Evolutionary conservation across 352 stramenopile genomes (phyloP), one percentile per base, ranked within the genome.

Genomic region (Globisporangium spiculum): DNA sequence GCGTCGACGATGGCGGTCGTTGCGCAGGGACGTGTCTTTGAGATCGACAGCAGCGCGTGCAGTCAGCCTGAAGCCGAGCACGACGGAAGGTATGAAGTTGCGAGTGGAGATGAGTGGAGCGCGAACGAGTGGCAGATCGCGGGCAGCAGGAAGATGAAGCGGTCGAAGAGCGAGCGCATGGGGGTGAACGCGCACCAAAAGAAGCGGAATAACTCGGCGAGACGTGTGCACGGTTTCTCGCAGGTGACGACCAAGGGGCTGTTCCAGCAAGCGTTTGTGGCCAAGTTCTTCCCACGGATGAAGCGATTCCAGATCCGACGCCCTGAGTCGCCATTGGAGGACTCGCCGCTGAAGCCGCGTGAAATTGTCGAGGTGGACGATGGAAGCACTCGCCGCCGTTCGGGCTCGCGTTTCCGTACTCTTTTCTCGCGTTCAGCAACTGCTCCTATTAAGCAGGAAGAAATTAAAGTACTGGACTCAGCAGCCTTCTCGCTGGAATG

Each of bases 401-500:
- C 54, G 26, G 32, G 46, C 34, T 70, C 57, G 34, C 65, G 65
- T n/a, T 41, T 70, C 9, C 63, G 63, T 16, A 56, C 14, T 4
- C 41, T 68, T 38, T 68, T 68, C 16, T 62, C 65, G 20, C 65
- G 58, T 10, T 66, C 65, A 4, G 10, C 32, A 10, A 12, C 24
- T 1, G 46, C 10, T 26, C 34, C 44, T 16, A 9, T 36, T 8
- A 44, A 57, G 12, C n/a, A 46, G 22, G 57, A 63, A 5, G 34
- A 22, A 8, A 12, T 34, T 9, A 50, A 60, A n/a, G 20, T 24
- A 3, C 12, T 36, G 22, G 54, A 58, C 3, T 46, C 32, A 4
- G 6, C 41, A 22, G 20, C 12, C 7, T 77, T 27, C 69, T 72
- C 32, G 61, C 66, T 30, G 32, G 77, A 76, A 58, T 91, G 81